phyloP scores from a whole-genome alignment of 2,329 filamentous ascomycete genomes.

The Pestalotiopsis sp. region DNA sequence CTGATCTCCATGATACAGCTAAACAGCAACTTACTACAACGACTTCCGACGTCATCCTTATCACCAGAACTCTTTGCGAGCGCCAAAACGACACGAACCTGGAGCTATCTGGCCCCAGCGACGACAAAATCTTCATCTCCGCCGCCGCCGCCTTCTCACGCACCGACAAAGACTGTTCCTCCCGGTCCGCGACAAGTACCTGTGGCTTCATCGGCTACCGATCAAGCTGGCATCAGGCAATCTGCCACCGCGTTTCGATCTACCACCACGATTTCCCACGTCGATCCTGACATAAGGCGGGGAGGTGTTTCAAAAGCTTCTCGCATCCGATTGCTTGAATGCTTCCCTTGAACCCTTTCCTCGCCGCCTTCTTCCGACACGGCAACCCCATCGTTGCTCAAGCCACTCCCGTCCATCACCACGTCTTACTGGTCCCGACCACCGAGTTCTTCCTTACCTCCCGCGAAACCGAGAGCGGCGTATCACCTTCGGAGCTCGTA shows the following conservation, averaged over 20 bases:
- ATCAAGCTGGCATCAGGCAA: background rate
- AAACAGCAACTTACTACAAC: slow-evolving; percentile 6
- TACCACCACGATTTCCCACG: slow-evolving; percentile 4
- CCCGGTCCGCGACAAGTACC: slow-evolving; percentile 1
- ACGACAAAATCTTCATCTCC: background rate
- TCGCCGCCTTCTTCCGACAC: slow-evolving; percentile 93
- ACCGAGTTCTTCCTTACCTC: slow-evolving; percentile 89
- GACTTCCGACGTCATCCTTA: background rate
- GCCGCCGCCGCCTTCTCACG: background rate
- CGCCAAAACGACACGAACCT: background rate
- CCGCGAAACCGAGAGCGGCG: slow-evolving; percentile 84
- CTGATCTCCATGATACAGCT: slow-evolving; percentile 3
- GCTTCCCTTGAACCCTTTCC: slow-evolving; percentile 98
- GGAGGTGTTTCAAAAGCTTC: slow-evolving; percentile 22
- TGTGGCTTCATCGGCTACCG: background rate
- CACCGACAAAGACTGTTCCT: background rate
- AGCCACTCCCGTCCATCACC: slow-evolving; percentile 88
- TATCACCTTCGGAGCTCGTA: slow-evolving; percentile 77
- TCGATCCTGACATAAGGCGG: slow-evolving; percentile 21
- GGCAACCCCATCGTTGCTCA: slow-evolving; percentile 83
- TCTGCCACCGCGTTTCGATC: slow-evolving; percentile 1
- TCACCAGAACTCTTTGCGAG: background rate
- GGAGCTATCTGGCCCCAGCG: background rate
- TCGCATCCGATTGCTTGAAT: slow-evolving; percentile 64
- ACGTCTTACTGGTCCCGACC: slow-evolving; percentile 90